Conservation (phyloP, 1,139 yeast genomes). For the Wickerhamomyces sp. region DNA sequence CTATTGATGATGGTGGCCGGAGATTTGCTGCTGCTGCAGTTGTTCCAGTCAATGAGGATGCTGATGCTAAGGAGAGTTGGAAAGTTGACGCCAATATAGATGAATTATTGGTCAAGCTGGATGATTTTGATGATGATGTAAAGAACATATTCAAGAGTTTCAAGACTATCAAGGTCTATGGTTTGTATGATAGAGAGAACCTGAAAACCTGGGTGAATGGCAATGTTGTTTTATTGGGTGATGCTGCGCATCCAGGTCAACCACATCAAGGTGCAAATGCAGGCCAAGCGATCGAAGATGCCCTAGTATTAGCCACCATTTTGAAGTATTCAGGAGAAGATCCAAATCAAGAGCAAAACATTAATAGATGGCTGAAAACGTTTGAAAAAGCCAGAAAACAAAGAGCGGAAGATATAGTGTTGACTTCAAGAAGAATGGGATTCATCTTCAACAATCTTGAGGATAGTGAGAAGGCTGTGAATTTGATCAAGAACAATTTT, state of each 20-base stretch:
- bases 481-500: not conserved
- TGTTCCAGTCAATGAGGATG: not conserved
- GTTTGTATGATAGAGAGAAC: not conserved
- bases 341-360: not conserved
- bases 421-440: not conserved
- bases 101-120: not conserved
- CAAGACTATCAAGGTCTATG: not conserved
- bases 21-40: not conserved
- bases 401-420: not conserved
- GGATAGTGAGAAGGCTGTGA: not conserved
- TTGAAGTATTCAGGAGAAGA: not conserved
- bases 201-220: not conserved
- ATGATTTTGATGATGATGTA: not conserved
- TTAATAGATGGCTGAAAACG: not conserved
- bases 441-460: not conserved
- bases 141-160: not conserved
- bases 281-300: not conserved
- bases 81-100: not conserved
- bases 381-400: not conserved
- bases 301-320: not conserved
- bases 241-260: conserved; percentile 1
- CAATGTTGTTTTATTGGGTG: not conserved
- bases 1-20: not conserved
- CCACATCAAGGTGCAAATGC: not conserved
- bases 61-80: not conserved